Conservation (phyloP, 2,329 filamentous ascomycete genomes). For the Verticillium tricorpus region DNA sequence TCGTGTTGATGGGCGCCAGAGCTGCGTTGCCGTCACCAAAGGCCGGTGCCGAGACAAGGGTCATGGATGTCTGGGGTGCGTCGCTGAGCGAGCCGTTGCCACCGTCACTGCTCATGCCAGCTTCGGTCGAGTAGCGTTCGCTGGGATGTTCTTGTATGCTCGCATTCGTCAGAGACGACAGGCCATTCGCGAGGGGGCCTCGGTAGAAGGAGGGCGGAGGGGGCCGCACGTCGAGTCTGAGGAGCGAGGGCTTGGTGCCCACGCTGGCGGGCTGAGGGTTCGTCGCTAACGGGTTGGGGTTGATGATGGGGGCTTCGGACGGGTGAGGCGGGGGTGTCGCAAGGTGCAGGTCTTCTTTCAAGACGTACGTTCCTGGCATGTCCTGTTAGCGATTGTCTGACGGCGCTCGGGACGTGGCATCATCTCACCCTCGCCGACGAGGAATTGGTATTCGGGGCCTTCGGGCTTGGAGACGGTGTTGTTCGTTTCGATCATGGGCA, state of each 20-base stretch:
- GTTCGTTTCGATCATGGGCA: slow-evolving; percentile 86
- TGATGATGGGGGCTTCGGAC: slow-evolving; percentile 81
- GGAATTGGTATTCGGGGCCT: slow-evolving; percentile 80
- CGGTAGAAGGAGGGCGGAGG: slow-evolving; percentile 47
- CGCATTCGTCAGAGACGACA: slow-evolving; percentile 42
- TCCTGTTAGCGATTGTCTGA: background rate
- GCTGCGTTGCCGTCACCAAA: slow-evolving; percentile 86
- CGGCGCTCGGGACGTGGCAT: background rate
- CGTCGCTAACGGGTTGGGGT: slow-evolving; percentile 87
- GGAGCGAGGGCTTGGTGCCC: slow-evolving; percentile 79
- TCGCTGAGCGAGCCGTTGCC: slow-evolving; percentile 50
- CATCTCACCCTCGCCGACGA: slow-evolving; percentile 78
- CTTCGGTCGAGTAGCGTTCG: slow-evolving; percentile 58
- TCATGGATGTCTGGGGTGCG: slow-evolving; percentile 34
- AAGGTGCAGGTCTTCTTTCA: slow-evolving; percentile 87
- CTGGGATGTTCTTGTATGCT: slow-evolving; percentile 60
- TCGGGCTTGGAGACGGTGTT: slow-evolving; percentile 79
- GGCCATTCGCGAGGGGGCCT: slow-evolving; percentile 29
- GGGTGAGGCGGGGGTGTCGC: slow-evolving; percentile 94
- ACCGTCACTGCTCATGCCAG: slow-evolving; percentile 53
- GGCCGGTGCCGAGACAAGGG: slow-evolving; percentile 50
- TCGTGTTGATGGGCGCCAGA: slow-evolving; percentile 57
- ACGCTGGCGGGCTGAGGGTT: slow-evolving; percentile 76
- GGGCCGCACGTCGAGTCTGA: slow-evolving; percentile 63
- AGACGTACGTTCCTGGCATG: slow-evolving; percentile 71